Base-by-base conservation (phyloP, 2,329 filamentous ascomycete genomes). In the Fonsecaea pedrosoi region DNA sequence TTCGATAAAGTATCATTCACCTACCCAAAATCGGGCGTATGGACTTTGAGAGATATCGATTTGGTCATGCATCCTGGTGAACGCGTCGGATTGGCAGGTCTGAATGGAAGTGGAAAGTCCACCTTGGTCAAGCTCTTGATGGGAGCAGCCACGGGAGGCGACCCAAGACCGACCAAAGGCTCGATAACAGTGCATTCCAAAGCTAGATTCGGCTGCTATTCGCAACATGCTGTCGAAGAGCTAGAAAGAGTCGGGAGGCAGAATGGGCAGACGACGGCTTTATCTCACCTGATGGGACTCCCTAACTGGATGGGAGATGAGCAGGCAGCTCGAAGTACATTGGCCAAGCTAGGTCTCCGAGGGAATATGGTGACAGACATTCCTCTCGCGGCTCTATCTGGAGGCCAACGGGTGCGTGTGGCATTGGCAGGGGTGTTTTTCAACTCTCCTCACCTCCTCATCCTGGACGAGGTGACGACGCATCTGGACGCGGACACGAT, bases 401-500 rank as follows among this genome's bases (percentile, higher is more conserved):
- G 92, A 48, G 92, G 92, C 0, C 92, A 96, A 77, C 85, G 92
- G 25, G 90, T 87, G 4, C 81, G 85, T n/a, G 76, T 87, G 2
- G 88, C 89, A 67, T 80, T 94, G 58, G 90, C 90, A 1, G 84
- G 86, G 56, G 78, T 93, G n/a, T 79, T 94, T 40, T 89, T 88
- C 84, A 81, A 80, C 48, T 69, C 85, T 3, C 91, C 91, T 21
- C 91, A 94, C 70, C 85, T 91, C 64, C 83, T 94, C 2, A 84
- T 94, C 5, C 84, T 94, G 7, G 92, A 94, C 75, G 92, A 92
- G 76, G 89, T 92, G 30, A 95, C 92, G 6, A 94, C 92, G 0
- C 92, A 96, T 80, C 82, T 96, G 48, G 92, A 96, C 75, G 91
- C 90, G 69, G 87, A 95, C 78, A 94, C 90, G 0, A 91, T 94